A percentile compares a stretch with the other conserved stretches of the same genome.
phyloP scores from a whole-genome alignment of 2,329 filamentous ascomycete genomes.

The Colletotrichum liriopes region DNA sequence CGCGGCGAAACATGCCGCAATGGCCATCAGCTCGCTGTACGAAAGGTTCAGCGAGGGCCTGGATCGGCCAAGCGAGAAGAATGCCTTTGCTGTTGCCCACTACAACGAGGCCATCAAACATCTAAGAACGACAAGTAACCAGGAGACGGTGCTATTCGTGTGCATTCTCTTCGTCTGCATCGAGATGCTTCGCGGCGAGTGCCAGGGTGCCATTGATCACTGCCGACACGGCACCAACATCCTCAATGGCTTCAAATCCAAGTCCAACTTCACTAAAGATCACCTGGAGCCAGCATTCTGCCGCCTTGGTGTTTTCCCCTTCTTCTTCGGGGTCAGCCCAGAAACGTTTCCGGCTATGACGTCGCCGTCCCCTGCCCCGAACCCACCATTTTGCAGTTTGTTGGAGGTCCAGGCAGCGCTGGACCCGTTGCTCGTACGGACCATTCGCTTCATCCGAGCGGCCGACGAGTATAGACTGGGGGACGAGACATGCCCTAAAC shows the following conservation, averaged over 20 bases:
- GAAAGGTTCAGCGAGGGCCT: slow-evolving; percentile 49
- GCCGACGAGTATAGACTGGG: slow-evolving; percentile 49
- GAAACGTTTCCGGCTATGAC: slow-evolving; percentile 47
- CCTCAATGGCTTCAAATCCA: slow-evolving; percentile 47
- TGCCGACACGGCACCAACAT: slow-evolving; percentile 57
- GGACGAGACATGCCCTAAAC: slow-evolving; percentile 6
- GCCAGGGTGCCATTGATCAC: slow-evolving; percentile 54
- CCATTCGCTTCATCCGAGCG: slow-evolving; percentile 50
- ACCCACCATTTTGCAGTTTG: slow-evolving; percentile 37
- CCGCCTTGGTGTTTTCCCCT: slow-evolving; percentile 57
- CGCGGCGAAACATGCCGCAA: slow-evolving; percentile 55
- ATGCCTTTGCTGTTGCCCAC: slow-evolving; percentile 55
- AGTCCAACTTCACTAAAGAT: slow-evolving; percentile 47
- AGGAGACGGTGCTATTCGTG: slow-evolving; percentile 56
- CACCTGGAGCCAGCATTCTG: slow-evolving; percentile 56
- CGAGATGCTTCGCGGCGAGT: slow-evolving; percentile 58
- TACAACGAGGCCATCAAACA: slow-evolving; percentile 59
- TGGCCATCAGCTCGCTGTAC: slow-evolving; percentile 58
- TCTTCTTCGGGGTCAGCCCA: slow-evolving; percentile 53
- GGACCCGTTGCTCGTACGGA: slow-evolving; percentile 48
- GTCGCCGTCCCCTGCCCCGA: slow-evolving; percentile 1
- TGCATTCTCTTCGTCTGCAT: slow-evolving; percentile 62
- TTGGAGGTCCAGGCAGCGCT: slow-evolving; percentile 51
- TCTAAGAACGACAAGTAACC: slow-evolving; percentile 49
- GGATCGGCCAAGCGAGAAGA: slow-evolving; percentile 27